Base-by-base conservation (phyloP, 2,329 filamentous ascomycete species). In the Fonsecaea erecta region DNA sequence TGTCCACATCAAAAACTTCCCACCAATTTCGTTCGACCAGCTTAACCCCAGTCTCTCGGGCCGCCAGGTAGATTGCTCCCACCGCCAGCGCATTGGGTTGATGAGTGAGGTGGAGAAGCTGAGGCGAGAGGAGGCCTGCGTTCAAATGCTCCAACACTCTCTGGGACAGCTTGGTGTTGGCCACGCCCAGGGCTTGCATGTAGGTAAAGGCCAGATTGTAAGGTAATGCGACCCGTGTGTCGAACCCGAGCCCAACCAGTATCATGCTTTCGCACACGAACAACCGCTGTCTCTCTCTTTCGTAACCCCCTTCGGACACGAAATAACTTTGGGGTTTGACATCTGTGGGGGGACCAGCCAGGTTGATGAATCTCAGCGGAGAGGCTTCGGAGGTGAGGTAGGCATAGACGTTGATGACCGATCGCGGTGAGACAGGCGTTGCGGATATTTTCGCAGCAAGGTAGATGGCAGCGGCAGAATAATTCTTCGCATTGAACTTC, bases 1-100 rank as follows among this genome's bases (percentile, higher is more conserved):
- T 84, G 73, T 97, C 93, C 7, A 95, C 91, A 77, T 99, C 95
- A 76, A 98, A 98, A 0, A 98, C 92, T 77, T 97, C 93, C 95
- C 95, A 99, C 95, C 95, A 99, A 37, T 71, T 70, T 68, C 92
- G 89, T 68, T 90, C 90, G 0, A 94, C 92, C 78, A 97, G 84
- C 76, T 91, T 93, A 12, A 90, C 86, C 0, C 85, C 88, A 0
- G 86, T 76, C 70, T 98, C 93, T 52, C 89, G 85, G 0, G 92
- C 90, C 0, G 94, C 91, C n/a, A 92, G 86, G 75, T 98, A 99
- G 34, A 97, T 90, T 0, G 93, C 92, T 1, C 93, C 91, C 1
- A 92, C 92, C 3, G 95, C 94, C 9, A 99, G 82, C 26, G 89
- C 86, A 67, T 90, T 86, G 1, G 95, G 94, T 75, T 98, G 95